Conservation (phyloP, 2,329 filamentous ascomycete genomes). For the Stenocarpella maydis region DNA sequence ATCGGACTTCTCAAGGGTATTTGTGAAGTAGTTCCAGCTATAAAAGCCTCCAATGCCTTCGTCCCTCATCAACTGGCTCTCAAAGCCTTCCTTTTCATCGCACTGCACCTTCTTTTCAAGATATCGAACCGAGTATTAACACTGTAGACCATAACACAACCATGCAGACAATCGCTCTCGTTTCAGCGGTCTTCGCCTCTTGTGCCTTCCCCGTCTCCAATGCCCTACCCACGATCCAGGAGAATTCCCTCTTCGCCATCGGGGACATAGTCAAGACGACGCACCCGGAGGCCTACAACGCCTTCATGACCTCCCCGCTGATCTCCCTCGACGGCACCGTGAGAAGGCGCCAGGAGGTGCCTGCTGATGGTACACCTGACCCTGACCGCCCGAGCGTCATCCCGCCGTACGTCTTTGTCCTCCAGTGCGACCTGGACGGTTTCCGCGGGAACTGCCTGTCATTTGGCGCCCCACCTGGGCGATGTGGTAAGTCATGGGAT, state of each 20-base stretch:
- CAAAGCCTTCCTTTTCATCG: accelerated
- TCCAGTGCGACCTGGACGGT: background rate
- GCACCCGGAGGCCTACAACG: background rate
- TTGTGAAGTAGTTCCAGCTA: too few relatives aligned
- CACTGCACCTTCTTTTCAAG: background rate
- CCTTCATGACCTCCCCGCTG: background rate
- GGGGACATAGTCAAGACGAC: background rate
- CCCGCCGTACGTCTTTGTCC: constrained; percentile 1
- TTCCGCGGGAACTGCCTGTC: constrained; percentile 12
- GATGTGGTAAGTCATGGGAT: background rate
- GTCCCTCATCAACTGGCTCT: background rate
- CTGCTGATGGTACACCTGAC: background rate
- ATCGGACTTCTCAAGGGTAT: too few relatives aligned
- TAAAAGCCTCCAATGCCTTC: background rate
- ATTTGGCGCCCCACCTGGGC: background rate
- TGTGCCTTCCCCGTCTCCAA: background rate
- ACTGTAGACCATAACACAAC: too few relatives aligned
- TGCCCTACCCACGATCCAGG: background rate
- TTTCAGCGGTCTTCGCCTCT: background rate
- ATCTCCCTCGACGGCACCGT: background rate
- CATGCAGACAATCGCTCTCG: background rate
- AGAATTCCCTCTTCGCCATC: background rate
- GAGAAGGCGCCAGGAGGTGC: background rate
- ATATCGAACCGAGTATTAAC: too few relatives aligned
- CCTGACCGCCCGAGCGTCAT: background rate